Conservation (phyloP, 2,329 filamentous ascomycete species). For the Madurella mycetomatis region DNA sequence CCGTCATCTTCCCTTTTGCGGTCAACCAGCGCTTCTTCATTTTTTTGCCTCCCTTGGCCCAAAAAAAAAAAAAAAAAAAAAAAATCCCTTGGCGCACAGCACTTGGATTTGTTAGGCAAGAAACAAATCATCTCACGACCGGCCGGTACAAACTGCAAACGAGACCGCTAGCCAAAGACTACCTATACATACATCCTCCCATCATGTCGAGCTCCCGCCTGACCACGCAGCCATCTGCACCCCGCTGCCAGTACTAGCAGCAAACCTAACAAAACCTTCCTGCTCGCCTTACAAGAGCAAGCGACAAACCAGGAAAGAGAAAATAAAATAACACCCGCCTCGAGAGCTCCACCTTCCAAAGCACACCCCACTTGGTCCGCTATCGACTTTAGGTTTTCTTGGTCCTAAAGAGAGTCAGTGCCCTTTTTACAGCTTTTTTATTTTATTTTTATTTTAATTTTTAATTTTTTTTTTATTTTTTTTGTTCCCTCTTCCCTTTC, state of each 20-base stretch:
- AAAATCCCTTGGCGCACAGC: constrained; percentile 1
- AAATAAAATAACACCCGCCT: constrained; percentile 9
- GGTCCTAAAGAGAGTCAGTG: constrained; percentile 8
- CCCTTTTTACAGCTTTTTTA: constrained; percentile 12
- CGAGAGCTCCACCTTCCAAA: constrained; percentile 9
- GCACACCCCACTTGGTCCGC: constrained; percentile 21
- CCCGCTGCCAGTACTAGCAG: constrained; percentile 15
- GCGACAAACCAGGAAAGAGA: not conserved
- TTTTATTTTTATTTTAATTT: not conserved
- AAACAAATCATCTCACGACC: not conserved
- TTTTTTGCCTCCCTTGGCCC: constrained; percentile 1
- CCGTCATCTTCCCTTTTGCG: constrained; percentile 13
- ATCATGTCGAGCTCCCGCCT: constrained; percentile 18
- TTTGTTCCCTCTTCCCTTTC: not conserved
- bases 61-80: too few relatives aligned
- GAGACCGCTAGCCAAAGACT: not conserved
- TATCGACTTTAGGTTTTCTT: constrained; percentile 17
- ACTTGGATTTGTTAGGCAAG: not conserved
- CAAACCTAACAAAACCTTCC: not conserved
- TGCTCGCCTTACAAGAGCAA: constrained; percentile 1
- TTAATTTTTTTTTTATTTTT: not conserved
- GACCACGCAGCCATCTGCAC: constrained; percentile 18
- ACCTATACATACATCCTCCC: not conserved
- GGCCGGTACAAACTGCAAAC: constrained; percentile 1
- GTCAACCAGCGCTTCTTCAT: constrained; percentile 15